Evolutionary conservation across 805 yeast species (phyloP).

Genomic region (Ogataea parapolymorpha): DNA sequence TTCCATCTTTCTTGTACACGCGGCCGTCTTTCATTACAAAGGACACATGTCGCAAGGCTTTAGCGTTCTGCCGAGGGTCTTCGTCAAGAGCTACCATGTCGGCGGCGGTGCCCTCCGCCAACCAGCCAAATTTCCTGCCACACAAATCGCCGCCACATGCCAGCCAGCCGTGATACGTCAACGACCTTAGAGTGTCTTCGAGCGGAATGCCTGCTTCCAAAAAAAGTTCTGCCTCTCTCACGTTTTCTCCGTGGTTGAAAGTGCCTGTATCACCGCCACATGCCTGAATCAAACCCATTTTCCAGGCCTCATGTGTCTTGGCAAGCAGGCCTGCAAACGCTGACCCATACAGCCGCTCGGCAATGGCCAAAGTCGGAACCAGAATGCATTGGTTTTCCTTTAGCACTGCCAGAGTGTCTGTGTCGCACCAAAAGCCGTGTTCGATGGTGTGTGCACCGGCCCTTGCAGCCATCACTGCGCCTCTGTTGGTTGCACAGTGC

Average conservation of each 20-base stretch:
- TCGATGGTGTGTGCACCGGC: constrained; percentile 29
- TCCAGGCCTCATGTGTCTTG: constrained; percentile 23
- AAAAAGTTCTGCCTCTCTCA: constrained; percentile 29
- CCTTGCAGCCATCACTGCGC: constrained; percentile 26
- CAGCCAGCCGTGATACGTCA: constrained; percentile 29
- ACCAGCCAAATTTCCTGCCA: constrained; percentile 28
- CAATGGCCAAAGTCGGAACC: constrained; percentile 27
- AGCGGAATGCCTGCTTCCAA: constrained; percentile 26
- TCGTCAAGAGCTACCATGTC: constrained; percentile 26
- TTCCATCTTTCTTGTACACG: constrained; percentile 18
- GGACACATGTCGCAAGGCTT: constrained; percentile 17
- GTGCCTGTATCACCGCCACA: constrained; percentile 33
- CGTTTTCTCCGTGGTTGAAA: constrained; percentile 29
- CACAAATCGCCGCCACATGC: constrained; percentile 26
- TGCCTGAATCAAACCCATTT: constrained; percentile 25
- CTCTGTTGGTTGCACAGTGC: constrained; percentile 28
- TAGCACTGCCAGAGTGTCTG: constrained; percentile 17
- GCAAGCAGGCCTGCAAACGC: constrained; percentile 18
- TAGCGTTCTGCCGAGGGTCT: constrained; percentile 19
- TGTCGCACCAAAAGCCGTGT: constrained; percentile 28
- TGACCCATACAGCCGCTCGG: constrained; percentile 24
- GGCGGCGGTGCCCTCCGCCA: constrained; percentile 24
- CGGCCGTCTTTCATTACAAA: constrained; percentile 31
- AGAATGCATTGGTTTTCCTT: constrained; percentile 22
- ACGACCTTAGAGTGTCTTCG: constrained; percentile 18